phyloP scores from a whole-genome alignment of 306 rosid genomes.

The Luffa aegyptiaca region DNA sequence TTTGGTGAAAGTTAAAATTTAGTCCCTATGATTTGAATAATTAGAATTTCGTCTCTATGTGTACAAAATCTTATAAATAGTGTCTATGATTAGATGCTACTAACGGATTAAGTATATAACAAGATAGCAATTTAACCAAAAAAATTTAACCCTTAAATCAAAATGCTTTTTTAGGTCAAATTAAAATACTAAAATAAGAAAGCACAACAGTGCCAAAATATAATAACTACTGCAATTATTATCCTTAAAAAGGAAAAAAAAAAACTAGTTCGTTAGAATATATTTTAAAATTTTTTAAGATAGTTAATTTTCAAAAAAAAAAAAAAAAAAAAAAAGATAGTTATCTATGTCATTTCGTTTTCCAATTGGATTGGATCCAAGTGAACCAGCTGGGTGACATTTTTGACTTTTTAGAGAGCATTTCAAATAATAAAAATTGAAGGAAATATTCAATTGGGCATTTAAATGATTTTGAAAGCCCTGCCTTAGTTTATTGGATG shows the following conservation, averaged over 20 bases:
- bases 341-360: neutral
- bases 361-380: neutral
- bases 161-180: too few species aligned
- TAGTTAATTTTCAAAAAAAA: neutral
- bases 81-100: too few species aligned
- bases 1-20: too few species aligned
- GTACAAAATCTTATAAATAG: too few species aligned
- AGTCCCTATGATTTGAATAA: too few species aligned
- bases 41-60: too few species aligned
- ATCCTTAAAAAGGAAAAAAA: neutral
- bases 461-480: neutral
- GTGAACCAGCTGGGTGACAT: constrained; percentile 9
- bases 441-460: neutral
- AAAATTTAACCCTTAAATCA: too few species aligned
- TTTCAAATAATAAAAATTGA: neutral
- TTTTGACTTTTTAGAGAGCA: neutral
- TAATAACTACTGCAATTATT: too few species aligned
- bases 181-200: too few species aligned
- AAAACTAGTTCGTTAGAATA: neutral
- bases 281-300: neutral
- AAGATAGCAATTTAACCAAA: too few species aligned
- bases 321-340: neutral
- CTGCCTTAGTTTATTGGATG: neutral
- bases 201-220: neutral
- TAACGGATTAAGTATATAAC: too few species aligned